Conservation (phyloP, 257 asterid genomes). For the Marsdenia floribunda region DNA sequence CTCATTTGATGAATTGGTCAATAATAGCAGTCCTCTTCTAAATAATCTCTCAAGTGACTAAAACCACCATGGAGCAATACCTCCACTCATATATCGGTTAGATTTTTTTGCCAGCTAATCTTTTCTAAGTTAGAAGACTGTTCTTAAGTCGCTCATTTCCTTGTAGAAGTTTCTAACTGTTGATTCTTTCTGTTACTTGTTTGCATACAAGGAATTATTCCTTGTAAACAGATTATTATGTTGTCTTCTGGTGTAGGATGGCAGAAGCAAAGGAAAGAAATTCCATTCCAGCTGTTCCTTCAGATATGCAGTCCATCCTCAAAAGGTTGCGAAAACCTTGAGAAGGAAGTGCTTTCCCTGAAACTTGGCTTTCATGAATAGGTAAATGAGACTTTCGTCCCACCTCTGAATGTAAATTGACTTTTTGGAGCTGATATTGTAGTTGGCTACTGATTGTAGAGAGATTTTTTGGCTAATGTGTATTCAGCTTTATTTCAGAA, state of each 20-base stretch:
- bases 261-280: slow-evolving; percentile 92
- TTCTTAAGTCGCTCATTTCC: not conserved
- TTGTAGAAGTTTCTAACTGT: not conserved
- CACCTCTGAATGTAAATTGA: not conserved
- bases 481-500: not conserved
- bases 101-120: not conserved
- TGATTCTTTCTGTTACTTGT: not conserved
- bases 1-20: not conserved
- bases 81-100: not conserved
- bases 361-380: slow-evolving; percentile 85
- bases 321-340: slow-evolving; percentile 84
- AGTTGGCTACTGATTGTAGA: not conserved
- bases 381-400: slow-evolving; percentile 33
- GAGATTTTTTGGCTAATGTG: too few relatives aligned
- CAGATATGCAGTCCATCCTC: slow-evolving; percentile 65
- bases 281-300: slow-evolving; percentile 56
- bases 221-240: not conserved
- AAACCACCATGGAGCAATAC: not conserved
- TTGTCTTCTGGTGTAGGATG: slow-evolving; percentile 45
- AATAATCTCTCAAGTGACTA: not conserved
- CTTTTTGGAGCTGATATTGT: not conserved
- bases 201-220: not conserved
- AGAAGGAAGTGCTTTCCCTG: slow-evolving; percentile 85
- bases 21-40: not conserved
- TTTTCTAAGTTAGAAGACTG: not conserved